Evolutionary conservation across 202 grass and related monocot genomes (phyloP), one percentile per base, ranked within the genome.

Genomic region (Setaria viridis): DNA sequence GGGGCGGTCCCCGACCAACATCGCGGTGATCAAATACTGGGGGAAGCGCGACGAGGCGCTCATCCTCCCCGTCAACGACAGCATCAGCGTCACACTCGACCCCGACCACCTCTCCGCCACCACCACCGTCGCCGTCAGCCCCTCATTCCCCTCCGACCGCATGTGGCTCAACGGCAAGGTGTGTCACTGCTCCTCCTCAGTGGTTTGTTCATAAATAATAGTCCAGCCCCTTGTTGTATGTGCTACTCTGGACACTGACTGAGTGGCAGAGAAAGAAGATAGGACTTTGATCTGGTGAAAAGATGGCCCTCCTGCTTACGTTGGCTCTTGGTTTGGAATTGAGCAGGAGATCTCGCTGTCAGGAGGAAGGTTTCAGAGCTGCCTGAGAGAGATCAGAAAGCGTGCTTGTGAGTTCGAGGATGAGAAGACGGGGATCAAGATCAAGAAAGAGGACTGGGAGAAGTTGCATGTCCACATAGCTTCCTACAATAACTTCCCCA

Each of bases 21-120:
- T 99, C 58, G 96, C 96, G 11, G 91, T 99, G 50, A 99, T 99
- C 74, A 99, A 95, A 86, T 99, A 99, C 88, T 99, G 96, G 96
- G 96, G 96, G 1, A 99, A 99, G 96, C 88, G 96, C 56, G 96
- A 95, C 85, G 96, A 95, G 88, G 86, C 80, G 37, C 91, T 99
- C 69, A 95, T 99, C 68, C 93, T 99, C 48, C 96, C 96, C 21
- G 82, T 94, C 85, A 99, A 96, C 46, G 96, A 96, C 67, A 99
- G 96, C 80, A 92, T 99, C 88, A 99, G 96, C 76, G 84, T 99
- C 83, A 99, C 96, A 10, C 96, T 96, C 76, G 93, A 99, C 85
- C 93, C 93, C 16, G 88, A 88, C 73, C 96, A 99, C 72, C 96
- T 99, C 88, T 96, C 96, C 57, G 96, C 96, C 70, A 94, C 96